Evolutionary conservation across 768 basidiomycete species (phyloP).

Genomic region (Termitomyces sp.): DNA sequence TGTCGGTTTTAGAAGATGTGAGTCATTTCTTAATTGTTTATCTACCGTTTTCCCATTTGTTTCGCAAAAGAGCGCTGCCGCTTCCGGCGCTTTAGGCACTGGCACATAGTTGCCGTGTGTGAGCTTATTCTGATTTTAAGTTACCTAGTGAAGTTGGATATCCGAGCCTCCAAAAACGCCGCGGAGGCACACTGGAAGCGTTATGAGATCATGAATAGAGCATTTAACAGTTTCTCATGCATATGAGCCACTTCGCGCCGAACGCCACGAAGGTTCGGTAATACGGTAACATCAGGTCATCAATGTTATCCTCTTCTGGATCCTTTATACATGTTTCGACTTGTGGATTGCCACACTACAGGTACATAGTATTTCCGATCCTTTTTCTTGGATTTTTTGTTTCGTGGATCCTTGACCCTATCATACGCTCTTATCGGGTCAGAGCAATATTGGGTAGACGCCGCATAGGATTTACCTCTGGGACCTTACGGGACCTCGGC

Average conservation of each 20-base stretch:
- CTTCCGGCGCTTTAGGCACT: neutral
- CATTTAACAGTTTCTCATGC: neutral
- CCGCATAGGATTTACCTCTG: neutral
- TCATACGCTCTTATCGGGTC: neutral
- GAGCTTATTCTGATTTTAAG: neutral
- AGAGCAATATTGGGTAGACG: neutral
- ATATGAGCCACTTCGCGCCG: constrained; percentile 1
- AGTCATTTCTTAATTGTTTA: neutral
- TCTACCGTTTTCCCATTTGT: neutral
- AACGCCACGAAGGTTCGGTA: constrained; percentile 2
- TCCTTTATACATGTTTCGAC: constrained; percentile 6
- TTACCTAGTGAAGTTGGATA: neutral
- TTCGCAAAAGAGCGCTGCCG: neutral
- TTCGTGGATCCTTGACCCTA: neutral
- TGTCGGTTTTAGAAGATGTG: neutral
- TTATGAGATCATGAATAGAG: constrained; percentile 2
- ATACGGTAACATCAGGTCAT: neutral
- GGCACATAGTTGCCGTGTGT: neutral
- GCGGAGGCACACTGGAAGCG: constrained; percentile 5
- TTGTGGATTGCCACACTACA: neutral
- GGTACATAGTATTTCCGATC: neutral
- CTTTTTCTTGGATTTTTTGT: neutral
- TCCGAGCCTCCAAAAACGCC: constrained; percentile 4
- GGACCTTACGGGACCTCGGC: neutral
- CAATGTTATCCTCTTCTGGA: neutral